Percentiles rank a stretch among this genome's conserved stretches.
Evolutionary conservation across 2,329 filamentous ascomycete species (phyloP).

Genomic region (Aotearoamyces nothofagi): DNA sequence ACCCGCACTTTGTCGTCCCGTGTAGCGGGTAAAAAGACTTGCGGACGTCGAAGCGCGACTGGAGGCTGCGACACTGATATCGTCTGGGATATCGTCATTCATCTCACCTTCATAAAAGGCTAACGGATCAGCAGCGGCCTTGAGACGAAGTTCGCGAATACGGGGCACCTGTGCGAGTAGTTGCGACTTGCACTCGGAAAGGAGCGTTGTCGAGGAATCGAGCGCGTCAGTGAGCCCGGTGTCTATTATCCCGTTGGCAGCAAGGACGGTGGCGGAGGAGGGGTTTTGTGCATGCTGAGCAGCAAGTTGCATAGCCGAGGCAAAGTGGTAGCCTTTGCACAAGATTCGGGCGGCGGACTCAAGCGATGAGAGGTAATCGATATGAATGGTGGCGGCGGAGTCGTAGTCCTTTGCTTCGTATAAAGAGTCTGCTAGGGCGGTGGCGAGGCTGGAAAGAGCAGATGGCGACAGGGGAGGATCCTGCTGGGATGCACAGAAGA

Average conservation of each 20-base stretch:
- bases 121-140: constrained; percentile 72
- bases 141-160: constrained; percentile 64
- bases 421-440: constrained; percentile 60
- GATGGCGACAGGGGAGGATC: constrained; percentile 40
- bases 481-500: constrained; percentile 61
- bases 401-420: constrained; percentile 74
- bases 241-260: constrained; percentile 46
- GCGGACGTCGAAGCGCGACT: constrained; percentile 70
- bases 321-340: constrained; percentile 78
- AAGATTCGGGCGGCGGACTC: constrained; percentile 57
- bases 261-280: constrained; percentile 35
- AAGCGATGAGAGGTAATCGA: constrained; percentile 66
- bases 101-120: constrained; percentile 75
- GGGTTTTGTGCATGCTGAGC: constrained; percentile 39
- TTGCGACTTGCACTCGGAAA: constrained; percentile 85
- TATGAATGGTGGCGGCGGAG: constrained; percentile 63
- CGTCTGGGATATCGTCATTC: constrained; percentile 67
- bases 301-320: constrained; percentile 72
- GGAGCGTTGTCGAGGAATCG: constrained; percentile 71
- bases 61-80: constrained; percentile 73
- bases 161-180: constrained; percentile 74
- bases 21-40: constrained; percentile 90
- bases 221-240: constrained; percentile 66
- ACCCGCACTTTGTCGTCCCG: constrained; percentile 48
- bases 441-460: constrained; percentile 54